Base-by-base conservation (phyloP, 805 yeast genomes). In the Lipomyces yamanashiensis region DNA sequence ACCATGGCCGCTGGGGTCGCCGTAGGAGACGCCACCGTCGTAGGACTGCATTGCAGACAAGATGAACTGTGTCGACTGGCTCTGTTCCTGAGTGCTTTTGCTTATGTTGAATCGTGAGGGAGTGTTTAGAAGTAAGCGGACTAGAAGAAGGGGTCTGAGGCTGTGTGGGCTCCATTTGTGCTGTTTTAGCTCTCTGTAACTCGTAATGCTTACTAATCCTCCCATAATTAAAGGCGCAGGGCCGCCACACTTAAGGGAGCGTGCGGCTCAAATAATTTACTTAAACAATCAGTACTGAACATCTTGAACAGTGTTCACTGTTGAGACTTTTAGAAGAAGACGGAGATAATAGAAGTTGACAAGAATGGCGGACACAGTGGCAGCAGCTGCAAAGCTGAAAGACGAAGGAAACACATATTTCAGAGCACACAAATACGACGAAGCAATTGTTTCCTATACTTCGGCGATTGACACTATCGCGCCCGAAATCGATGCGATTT, bases 371-470 rank as follows among this genome's bases (percentile, higher is more conserved):
- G 44, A 19, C 3, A 19, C 17, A 37, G n/a, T n/a, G 28, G 45
- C 33, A 19, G 44, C 9, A 37, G 54, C 54, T 7, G 45, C 21
- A 6, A 36, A 51, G 44, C 7, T 51, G 44, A 95, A 95, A 79
- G 93, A 87, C 72, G 90, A 88, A 61, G 99, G 99, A 73, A 95
- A 95, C 77, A 81, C 80, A 59, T 84, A 79, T 60, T 95, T 90
- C 81, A 88, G 87, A 76, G 73, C 74, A 40, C 87, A 89, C 77
- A 80, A 88, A 57, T 89, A 82, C 73, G 82, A 85, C 59, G 81
- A 82, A 15, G 98, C 98, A 51, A 84, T 92, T 72, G 84, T 83
- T 49, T 87, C 82, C 76, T 95, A 95, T 80, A 75, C 89, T 48
- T 85, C 84, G 62, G 98, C 99, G 12, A 80, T 95, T 70, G 74